Conservation (phyloP, 2,329 filamentous ascomycete genomes). For the Pyrenophora seminiperda region DNA sequence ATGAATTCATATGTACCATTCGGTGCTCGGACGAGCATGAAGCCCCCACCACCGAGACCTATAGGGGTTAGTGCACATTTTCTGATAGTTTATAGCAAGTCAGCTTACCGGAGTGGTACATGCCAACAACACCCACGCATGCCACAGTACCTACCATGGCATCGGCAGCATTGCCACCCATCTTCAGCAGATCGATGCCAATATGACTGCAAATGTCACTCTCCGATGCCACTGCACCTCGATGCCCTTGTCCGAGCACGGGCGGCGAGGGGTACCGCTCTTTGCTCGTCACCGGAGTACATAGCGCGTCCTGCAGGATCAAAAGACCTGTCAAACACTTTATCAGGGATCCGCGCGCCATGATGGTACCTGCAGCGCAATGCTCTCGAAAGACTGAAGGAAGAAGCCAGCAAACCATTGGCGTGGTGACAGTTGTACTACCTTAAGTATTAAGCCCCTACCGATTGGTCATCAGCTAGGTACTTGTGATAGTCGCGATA, state of each 20-base stretch:
- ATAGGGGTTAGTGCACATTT: conserved; percentile 6
- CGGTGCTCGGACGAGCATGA: conserved; percentile 76
- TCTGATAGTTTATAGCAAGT: not conserved
- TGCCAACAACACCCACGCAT: conserved; percentile 56
- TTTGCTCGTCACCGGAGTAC: conserved; percentile 27
- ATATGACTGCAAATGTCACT: conserved; percentile 53
- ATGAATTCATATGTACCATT: conserved; percentile 82
- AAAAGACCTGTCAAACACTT: conserved; percentile 34
- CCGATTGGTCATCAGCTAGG: conserved; percentile 5
- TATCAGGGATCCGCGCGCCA: conserved; percentile 28
- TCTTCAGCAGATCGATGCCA: conserved; percentile 53
- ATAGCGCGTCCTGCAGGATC: conserved; percentile 35
- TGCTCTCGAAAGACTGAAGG: conserved; percentile 14
- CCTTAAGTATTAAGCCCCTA: conserved; percentile 17
- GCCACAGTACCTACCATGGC: conserved; percentile 54
- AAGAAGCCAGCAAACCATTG: conserved; percentile 8
- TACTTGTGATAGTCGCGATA: conserved; percentile 1
- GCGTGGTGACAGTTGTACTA: conserved; percentile 3
- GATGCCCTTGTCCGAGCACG: conserved; percentile 27
- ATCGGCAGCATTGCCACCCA: conserved; percentile 59
- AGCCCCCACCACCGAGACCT: conserved; percentile 89
- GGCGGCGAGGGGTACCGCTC: conserved; percentile 16
- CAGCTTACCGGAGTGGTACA: conserved; percentile 52
- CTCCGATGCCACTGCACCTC: conserved; percentile 56
- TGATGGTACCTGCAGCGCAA: conserved; percentile 25